phyloP scores from a whole-genome alignment of 768 basidiomycete genomes.

The Dacryopinax primogenitus region DNA sequence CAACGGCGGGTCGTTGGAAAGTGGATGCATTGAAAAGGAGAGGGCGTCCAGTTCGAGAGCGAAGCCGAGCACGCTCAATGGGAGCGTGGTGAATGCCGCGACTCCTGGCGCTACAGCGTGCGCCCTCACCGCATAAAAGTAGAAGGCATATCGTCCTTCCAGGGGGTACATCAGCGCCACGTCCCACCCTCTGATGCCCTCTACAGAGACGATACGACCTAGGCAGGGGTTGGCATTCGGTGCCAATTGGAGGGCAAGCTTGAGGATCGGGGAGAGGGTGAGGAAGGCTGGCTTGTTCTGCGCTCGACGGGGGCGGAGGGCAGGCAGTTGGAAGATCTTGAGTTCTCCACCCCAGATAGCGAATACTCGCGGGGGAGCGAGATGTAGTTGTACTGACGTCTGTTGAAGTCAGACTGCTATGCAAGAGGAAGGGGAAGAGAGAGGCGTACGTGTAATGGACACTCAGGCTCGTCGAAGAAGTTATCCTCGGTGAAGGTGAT shows the following conservation, averaged over 20 bases:
- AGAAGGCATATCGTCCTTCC: background rate
- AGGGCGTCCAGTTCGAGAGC: no score
- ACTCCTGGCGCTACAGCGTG: background rate
- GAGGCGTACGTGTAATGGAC: background rate
- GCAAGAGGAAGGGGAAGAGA: background rate
- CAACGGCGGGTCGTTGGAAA: no score
- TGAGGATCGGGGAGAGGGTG: background rate
- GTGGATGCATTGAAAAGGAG: no score
- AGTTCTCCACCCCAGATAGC: background rate
- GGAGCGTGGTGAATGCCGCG: background rate
- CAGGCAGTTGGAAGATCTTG: background rate
- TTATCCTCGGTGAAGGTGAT: conserved; percentile 4
- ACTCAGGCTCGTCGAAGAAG: background rate
- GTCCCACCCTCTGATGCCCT: background rate
- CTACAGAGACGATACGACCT: background rate
- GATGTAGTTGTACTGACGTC: background rate
- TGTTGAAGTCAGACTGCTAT: background rate
- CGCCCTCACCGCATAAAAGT: background rate
- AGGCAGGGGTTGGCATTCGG: background rate
- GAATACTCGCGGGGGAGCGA: background rate
- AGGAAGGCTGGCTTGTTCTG: background rate
- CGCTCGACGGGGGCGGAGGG: background rate
- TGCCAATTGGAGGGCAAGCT: background rate
- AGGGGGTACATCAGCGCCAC: background rate
- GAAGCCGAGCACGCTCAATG: no score